Base-by-base conservation (phyloP, 805 yeast species). In the Dipodascopsis uninucleata region DNA sequence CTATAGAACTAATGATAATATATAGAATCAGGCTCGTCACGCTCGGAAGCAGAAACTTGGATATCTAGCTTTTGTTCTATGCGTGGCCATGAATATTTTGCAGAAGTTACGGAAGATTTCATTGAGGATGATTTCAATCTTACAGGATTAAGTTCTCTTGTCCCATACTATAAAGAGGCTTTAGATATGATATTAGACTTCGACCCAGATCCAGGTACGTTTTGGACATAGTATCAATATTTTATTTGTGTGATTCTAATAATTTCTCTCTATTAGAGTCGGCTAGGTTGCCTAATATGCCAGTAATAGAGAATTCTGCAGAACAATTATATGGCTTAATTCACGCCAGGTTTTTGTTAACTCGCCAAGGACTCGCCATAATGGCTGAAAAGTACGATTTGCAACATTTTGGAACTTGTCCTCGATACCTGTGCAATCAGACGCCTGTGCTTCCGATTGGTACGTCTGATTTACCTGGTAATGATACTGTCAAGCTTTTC, bases 51-150 rank as follows among this genome's bases (percentile, higher is more conserved):
- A 59, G 83, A 80, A 47, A 79, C 87, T 35, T 88, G 95, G 96
- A 82, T 87, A 56, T 77, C 82, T 49, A 81, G 81, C 55, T 86
- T 81, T 64, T 84, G 94, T 61, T 75, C 82, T 36, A 70, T 78
- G 57, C 82, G 81, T 59, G 90, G 90, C 20, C 90, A 85, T 62
- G 94, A 93, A 61, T 90, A 81, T 63, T 88, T 88, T 64, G 95
- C 89, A 34, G 94, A 89, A 57, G 96, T 93, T 4, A 75, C 88
- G 1, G 87, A 85, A 37, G 96, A 87, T 39, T 93, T 88, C 65
- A 86, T 93, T 49, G 97, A 89, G 58, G 98, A 93, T 65, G 97
- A 93, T 56, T 93, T 93, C 73, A 93, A 93, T 62, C 73, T 93
- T 59, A 89, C 97, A 1, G 97, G 97, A 1, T 72, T 93, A 41